Evolutionary conservation across 441 rosid genomes (phyloP), one percentile per base, ranked within the genome.

Genomic region (Erodium moschatum): DNA sequence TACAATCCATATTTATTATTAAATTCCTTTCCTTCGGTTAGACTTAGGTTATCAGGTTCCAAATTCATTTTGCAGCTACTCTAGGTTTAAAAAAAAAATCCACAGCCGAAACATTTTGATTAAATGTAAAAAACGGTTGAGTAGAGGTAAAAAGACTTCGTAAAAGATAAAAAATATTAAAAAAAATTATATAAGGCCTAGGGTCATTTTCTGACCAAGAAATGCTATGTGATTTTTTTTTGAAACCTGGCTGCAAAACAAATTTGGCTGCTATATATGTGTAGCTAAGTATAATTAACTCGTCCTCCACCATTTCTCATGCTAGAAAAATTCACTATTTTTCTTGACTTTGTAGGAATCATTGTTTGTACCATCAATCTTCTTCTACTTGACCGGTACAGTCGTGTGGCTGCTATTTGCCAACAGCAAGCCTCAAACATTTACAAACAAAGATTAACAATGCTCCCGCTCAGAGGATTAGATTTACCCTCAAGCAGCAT

Each of bases 361-460:
- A 52, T 69, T 93, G 27, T 93, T 91, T 71, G 89, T 81, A 6
- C 97, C 95, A 19, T 91, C 98, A 13, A 87, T 87, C 81, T 91
- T 93, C 87, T 91, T 93, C 86, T 89, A 89, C 84, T 71, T 88
- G 83, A 91, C 92, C 4, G 97, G 96, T 63, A 86, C 97, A 1
- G 76, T 88, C 27, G 89, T 93, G 15, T 93, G 97, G 97, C 80
- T 93, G 82, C 81, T 76, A 29, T 89, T 91, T 64, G 97, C 95
- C 42, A 89, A 96, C 84, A 87, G 96, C 76, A 78, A 86, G 82
- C 97, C 96, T 29, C 92, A 87, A 74, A 83, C 67, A 74, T 93
- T 91, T 70, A 82, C 87, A 1, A 76, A 79, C 72, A 69, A 68
- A 66, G 89, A 77, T 67, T 81, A 73, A 82, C 60, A 52, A 9